A percentile compares a stretch with the other conserved stretches of the same genome.
Evolutionary conservation across 1,284 basidiomycete genomes (phyloP).

Genomic region (Leccinum pseudoinsigne): DNA sequence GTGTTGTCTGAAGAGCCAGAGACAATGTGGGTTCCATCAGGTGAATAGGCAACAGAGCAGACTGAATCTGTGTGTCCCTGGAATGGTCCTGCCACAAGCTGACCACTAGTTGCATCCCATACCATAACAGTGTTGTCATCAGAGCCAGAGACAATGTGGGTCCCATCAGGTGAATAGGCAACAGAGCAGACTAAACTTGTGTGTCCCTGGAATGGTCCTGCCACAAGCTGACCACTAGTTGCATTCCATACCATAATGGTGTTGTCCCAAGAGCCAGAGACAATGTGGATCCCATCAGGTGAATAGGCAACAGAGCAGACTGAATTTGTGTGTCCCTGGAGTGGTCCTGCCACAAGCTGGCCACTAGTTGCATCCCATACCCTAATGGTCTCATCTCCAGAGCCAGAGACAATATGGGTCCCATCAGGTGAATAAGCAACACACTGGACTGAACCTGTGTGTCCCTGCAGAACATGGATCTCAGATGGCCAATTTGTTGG

Average conservation of each 20-base stretch:
- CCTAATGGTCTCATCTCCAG: background rate
- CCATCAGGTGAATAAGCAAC: background rate
- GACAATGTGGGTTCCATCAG: background rate
- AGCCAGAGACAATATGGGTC: background rate
- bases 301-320: too few relatives aligned
- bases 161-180: background rate
- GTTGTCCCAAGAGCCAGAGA: background rate
- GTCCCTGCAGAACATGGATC: background rate
- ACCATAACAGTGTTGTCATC: background rate
- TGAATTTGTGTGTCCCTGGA: too few relatives aligned
- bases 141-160: background rate
- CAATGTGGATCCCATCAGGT: too few relatives aligned
- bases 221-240: too few relatives aligned
- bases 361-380: too few relatives aligned
- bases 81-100: too few relatives aligned
- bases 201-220: too few relatives aligned
- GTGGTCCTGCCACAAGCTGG: too few relatives aligned
- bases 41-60: background rate
- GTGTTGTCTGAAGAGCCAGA: background rate
- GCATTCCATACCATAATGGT: too few relatives aligned
- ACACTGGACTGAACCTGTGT: background rate
- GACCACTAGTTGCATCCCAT: background rate
- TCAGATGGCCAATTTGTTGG: background rate
- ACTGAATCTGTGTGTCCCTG: too few relatives aligned
- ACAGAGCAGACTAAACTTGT: background rate